Evolutionary conservation across 768 basidiomycete species (phyloP), one percentile per base, ranked within the genome.

Genomic region (Xerocomellus amylosporus): DNA sequence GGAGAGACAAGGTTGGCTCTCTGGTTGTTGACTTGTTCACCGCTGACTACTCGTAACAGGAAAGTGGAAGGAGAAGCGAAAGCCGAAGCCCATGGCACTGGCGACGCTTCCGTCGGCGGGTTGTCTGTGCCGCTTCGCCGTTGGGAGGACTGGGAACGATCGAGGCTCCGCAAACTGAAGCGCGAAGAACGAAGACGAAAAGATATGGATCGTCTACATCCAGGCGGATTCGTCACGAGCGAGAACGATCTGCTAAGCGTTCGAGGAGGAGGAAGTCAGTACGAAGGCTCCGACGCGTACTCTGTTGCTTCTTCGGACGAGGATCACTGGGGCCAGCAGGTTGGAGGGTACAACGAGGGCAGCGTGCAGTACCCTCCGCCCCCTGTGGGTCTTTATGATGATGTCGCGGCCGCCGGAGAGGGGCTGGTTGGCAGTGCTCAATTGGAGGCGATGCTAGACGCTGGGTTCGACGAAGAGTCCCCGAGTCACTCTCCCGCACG

Each of bases 71-170:
- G 97, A 19, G 97, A 98, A 73, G 77, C 69, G 10, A 91, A 91
- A 64, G 84, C 77, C 31, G 81, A 86, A 58, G 90, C 83, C 3
- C 95, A 98, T 63, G 90, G 84, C 19, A 81, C 78, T 14, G 86
- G 83, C 14, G 80, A 79, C 17, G 79, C 78, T 24, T 72, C 73
- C 7, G 68, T 75, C 43, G 77, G 76, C 49, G 83, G 80, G 6
- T 71, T 78, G 40, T 83, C 81, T 0, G 83, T 98, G n/a, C 93
- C 97, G 0, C 74, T 98, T 67, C 84, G 96, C n/a, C 82, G 96
- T 46, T 99, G 97, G 97, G 97, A 98, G 73, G 96, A 99, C 63
- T 99, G 96, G 97, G 97, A 99, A 67, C 84, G 94, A 22, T 96
- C 93, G 24, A 81, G 97, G 41, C 77, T 98, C 44, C 87, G 96